Evolutionary conservation across 352 stramenopile genomes (phyloP).

Genomic region (Aphanomyces invadans): DNA sequence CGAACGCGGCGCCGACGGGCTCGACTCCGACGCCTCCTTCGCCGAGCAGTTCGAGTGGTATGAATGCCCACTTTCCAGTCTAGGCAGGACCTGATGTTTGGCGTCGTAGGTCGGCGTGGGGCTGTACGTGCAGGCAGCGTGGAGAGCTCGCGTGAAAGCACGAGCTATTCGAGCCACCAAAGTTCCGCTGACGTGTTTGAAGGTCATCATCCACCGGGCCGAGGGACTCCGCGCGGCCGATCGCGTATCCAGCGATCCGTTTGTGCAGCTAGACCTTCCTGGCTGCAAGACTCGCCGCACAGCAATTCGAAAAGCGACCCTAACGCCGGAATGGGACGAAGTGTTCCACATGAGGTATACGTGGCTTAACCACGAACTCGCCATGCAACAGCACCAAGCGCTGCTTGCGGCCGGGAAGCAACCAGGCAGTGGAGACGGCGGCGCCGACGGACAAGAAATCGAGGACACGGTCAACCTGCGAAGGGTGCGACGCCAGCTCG

Average conservation of each 20-base stretch:
- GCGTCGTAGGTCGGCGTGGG: slow-evolving; percentile 8
- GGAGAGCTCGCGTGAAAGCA: slow-evolving; percentile 27
- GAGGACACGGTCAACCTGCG: neutral
- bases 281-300: slow-evolving; percentile 27
- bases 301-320: slow-evolving; percentile 41
- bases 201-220: slow-evolving; percentile 48
- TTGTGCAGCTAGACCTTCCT: slow-evolving; percentile 36
- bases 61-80: slow-evolving; percentile 27
- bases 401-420: slow-evolving; percentile 25
- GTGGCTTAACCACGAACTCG: slow-evolving; percentile 26
- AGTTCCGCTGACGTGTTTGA: slow-evolving; percentile 43
- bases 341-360: slow-evolving; percentile 54
- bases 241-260: slow-evolving; percentile 55
- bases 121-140: neutral
- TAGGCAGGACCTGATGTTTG: too few species aligned
- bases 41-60: slow-evolving; percentile 30
- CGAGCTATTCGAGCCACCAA: slow-evolving; percentile 30
- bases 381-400: neutral
- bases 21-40: slow-evolving; percentile 31
- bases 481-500: neutral
- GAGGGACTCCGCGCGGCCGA: slow-evolving; percentile 43
- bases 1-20: slow-evolving; percentile 31
- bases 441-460: neutral
- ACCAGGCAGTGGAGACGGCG: neutral
- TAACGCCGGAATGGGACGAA: slow-evolving; percentile 64